A percentile compares a stretch with the other conserved stretches of the same genome.
Conservation (phyloP, 768 basidiomycete genomes). For the Mycena pura region DNA sequence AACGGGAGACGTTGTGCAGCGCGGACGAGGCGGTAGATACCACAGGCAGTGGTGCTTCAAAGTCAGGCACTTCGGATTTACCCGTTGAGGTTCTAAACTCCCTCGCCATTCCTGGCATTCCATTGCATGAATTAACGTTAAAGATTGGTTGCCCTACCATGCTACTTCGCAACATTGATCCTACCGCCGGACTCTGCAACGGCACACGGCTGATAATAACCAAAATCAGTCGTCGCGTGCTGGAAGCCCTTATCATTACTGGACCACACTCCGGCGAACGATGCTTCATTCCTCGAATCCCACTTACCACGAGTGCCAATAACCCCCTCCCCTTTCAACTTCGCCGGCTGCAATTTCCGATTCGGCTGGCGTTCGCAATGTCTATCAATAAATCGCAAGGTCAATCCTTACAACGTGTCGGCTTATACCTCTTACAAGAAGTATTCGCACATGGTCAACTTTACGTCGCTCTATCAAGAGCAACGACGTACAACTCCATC, state of each 20-base stretch:
- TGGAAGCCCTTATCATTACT: background rate
- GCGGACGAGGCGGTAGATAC: background rate
- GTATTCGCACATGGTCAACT: background rate
- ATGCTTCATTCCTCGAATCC: background rate
- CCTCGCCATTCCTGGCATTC: background rate
- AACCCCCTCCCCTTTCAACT: background rate
- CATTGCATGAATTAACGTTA: background rate
- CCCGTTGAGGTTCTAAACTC: background rate
- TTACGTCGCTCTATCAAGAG: too few relatives aligned
- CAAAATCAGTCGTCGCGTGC: background rate
- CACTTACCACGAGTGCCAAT: background rate
- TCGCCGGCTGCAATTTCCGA: background rate
- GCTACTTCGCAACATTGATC: background rate
- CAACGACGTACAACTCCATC: too few relatives aligned
- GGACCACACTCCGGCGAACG: background rate
- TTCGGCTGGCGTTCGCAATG: background rate
- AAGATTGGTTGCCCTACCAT: background rate
- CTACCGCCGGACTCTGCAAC: background rate
- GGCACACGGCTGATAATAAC: background rate
- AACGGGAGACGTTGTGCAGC: background rate
- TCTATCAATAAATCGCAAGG: conserved; percentile 2
- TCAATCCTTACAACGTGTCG: background rate
- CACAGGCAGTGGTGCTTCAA: background rate
- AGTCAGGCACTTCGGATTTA: background rate
- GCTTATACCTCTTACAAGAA: background rate